Evolutionary conservation across 2,329 filamentous ascomycete species (phyloP).

Genomic region (Trichophyton mentagrophytes): DNA sequence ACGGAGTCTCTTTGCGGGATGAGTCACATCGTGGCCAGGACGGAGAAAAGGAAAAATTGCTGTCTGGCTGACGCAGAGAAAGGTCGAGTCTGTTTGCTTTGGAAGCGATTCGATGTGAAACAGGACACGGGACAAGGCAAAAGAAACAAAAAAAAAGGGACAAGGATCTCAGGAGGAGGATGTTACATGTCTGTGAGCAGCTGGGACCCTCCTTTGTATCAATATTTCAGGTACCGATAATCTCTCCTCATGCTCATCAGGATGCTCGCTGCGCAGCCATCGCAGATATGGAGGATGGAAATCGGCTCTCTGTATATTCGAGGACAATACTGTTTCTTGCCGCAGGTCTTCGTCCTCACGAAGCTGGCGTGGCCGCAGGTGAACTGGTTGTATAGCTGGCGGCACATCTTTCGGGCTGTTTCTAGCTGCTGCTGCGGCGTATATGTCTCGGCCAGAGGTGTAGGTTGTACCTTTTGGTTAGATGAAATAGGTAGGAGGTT

Average conservation of each 20-base stretch:
- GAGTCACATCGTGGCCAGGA: background rate
- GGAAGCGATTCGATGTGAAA: background rate
- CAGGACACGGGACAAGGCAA: background rate
- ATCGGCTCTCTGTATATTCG: slow-evolving; percentile 5
- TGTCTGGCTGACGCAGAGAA: background rate
- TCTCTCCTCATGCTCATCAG: slow-evolving; percentile 8
- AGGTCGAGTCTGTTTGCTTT: background rate
- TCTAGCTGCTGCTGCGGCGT: too few relatives aligned
- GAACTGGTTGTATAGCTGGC: slow-evolving; percentile 11
- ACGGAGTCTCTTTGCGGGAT: background rate
- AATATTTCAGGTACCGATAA: background rate
- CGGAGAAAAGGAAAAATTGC: background rate
- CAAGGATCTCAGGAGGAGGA: background rate
- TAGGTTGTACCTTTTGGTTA: background rate
- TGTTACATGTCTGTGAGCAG: background rate
- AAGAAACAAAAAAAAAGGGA: background rate
- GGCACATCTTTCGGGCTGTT: slow-evolving; percentile 7
- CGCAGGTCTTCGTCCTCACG: slow-evolving; percentile 12
- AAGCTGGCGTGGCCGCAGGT: slow-evolving; percentile 12
- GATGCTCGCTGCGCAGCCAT: slow-evolving; percentile 11
- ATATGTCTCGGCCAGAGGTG: background rate
- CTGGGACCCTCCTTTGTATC: background rate
- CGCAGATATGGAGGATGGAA: slow-evolving; percentile 9
- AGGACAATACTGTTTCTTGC: slow-evolving; percentile 13
- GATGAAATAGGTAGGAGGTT: too few relatives aligned